Percentiles rank a stretch among this genome's conserved stretches.
These are phyloP conservation scores for Pseudocercospora cruenta DNA, from an alignment of 2,329 filamentous ascomycete species.

Conservation along the genomic window DNA sequence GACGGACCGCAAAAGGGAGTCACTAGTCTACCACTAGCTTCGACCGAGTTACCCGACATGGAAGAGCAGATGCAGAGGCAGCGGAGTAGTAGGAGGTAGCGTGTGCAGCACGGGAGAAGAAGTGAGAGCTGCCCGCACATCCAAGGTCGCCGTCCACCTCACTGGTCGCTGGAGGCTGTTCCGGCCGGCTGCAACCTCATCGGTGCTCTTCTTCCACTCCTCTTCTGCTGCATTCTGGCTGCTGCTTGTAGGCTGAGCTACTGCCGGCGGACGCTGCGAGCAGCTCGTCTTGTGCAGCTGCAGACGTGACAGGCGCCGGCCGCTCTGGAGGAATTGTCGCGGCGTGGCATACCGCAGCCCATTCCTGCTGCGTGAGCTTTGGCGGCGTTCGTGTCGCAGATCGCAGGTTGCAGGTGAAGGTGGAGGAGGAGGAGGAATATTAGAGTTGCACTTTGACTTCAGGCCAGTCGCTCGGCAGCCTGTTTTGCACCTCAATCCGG, in stretches of 20 bases:
- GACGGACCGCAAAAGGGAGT: not conserved
- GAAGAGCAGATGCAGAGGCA: not conserved
- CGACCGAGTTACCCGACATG: not conserved
- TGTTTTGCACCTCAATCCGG: not conserved
- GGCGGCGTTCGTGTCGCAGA: not conserved
- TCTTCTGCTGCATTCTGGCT: no score
- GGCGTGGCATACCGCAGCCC: not conserved
- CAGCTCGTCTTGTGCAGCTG: not conserved
- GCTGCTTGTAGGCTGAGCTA: not conserved
- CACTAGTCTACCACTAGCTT: not conserved
- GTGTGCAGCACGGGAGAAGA: not conserved
- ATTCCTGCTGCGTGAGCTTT: not conserved
- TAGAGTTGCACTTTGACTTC: not conserved
- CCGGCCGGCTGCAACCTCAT: no score
- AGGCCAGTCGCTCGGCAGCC: not conserved
- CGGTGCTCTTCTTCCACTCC: no score
- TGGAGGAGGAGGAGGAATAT: not conserved
- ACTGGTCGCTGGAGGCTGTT: no score
- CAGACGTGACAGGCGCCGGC: not conserved
- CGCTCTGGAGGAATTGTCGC: not conserved
- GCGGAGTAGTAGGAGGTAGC: not conserved
- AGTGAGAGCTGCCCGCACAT: not conserved
- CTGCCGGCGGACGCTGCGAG: no score
- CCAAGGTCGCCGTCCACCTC: no score
- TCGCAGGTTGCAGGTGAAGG: not conserved